Evolutionary conservation across 108 stramenopile species (phyloP), one percentile per base, ranked within the genome.

Genomic region (Pelagomonas calceolata): DNA sequence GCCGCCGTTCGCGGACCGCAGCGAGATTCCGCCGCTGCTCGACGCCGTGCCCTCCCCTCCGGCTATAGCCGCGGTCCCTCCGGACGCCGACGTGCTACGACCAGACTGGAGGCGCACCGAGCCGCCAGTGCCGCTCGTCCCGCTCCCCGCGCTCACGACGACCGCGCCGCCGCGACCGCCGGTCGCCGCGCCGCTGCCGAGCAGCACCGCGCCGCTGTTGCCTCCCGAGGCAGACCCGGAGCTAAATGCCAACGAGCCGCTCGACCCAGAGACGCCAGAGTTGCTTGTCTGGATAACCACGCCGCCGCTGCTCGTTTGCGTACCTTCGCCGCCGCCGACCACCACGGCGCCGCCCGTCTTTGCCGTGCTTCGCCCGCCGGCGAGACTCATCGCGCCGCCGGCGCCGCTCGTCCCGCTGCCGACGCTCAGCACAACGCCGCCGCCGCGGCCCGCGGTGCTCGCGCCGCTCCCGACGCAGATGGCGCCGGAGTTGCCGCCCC

Each of bases 41-140:
- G n/a, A n/a, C n/a, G n/a, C n/a, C n/a, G n/a, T n/a, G n/a, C n/a
- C n/a, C n/a, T n/a, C n/a, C n/a, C n/a, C n/a, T n/a, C n/a, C n/a
- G n/a, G n/a, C n/a, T n/a, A n/a, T n/a, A n/a, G n/a, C n/a, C n/a
- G n/a, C n/a, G n/a, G n/a, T n/a, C n/a, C n/a, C n/a, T n/a, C n/a
- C n/a, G n/a, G n/a, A n/a, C n/a, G n/a, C n/a, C n/a, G n/a, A n/a
- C n/a, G n/a, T n/a, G n/a, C n/a, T n/a, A n/a, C n/a, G n/a, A n/a
- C n/a, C n/a, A n/a, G n/a, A n/a, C n/a, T n/a, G n/a, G n/a, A n/a
- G n/a, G n/a, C n/a, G n/a, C n/a, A n/a, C n/a, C n/a, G n/a, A n/a
- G n/a, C n/a, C n/a, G n/a, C n/a, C n/a, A n/a, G n/a, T n/a, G n/a
- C 51, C 51, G 51, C 51, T 60, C 51, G 51, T 60, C 21, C 51